Conservation (phyloP, 495 filamentous ascomycete species). For the Cudoniella acicularis region DNA sequence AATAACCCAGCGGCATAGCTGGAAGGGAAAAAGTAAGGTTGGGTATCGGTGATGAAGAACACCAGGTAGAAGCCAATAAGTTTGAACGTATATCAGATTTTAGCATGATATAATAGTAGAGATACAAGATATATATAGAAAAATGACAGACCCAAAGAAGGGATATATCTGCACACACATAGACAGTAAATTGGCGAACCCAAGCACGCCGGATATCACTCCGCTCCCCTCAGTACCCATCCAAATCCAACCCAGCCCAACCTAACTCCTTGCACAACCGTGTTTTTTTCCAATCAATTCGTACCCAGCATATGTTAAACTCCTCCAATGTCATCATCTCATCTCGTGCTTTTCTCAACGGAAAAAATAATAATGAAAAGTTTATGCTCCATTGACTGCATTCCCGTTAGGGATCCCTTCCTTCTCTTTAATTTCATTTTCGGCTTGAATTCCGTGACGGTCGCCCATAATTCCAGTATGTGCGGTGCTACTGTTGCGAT, state of each 20-base stretch:
- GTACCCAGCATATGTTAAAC: neutral
- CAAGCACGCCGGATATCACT: neutral
- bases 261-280: neutral
- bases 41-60: too few species aligned
- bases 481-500: neutral
- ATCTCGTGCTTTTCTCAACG: too few species aligned
- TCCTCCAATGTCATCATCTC: neutral
- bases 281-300: neutral
- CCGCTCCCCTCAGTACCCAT: too few species aligned
- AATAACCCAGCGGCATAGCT: too few species aligned
- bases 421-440: constrained; percentile 19
- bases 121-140: neutral
- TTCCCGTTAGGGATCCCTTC: neutral
- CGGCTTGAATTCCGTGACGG: constrained; percentile 36
- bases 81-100: too few species aligned
- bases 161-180: neutral
- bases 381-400: too few species aligned
- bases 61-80: too few species aligned
- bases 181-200: neutral
- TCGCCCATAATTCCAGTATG: constrained; percentile 29
- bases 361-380: too few species aligned
- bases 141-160: neutral
- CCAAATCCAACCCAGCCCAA: neutral
- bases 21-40: too few species aligned
- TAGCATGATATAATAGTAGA: neutral